Evolutionary conservation across 2,329 filamentous ascomycete species (phyloP), one percentile per base, ranked within the genome.

Genomic region (Purpureocillium lavendulum): DNA sequence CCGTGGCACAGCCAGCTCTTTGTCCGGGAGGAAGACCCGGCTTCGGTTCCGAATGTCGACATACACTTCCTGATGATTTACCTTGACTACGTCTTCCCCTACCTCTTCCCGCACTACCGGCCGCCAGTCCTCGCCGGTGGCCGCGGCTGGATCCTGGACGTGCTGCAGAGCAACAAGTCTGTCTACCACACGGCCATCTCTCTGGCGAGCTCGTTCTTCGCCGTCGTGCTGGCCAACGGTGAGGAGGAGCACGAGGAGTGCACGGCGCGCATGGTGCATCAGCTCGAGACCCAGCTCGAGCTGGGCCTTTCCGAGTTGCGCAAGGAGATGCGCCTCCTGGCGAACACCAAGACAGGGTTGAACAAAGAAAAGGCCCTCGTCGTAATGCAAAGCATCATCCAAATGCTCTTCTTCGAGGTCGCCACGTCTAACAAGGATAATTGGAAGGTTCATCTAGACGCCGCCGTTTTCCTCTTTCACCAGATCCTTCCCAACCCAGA

Each of bases 81-180:
- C 50, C 62, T 81, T 34, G 77, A 82, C 53, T 70, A 75, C 45
- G 65, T 80, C 15, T 71, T 81, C 44, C 77, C 78, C 2, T 75
- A 79, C 46, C 58, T 81, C 1, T 81, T 77, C 50, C 79, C 79
- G 3, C 75, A 80, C 52, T 82, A 81, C 55, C 67, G 67, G 3
- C 77, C 78, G 1, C 62, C 65, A 3, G 51, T 77, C 6, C 61
- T 74, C 4, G 62, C 73, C 40, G 71, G 74, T n/a, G 77, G 77
- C 12, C 68, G 73, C 36, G 69, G 71, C 18, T 82, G 77, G 78
- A 62, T 82, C 21, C 59, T 82, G 29, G 68, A 73, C 24, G 60
- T 77, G 32, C 61, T 81, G 9, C 65, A 73, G 40, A 69, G 66
- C 43, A 79, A 76, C 55, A 73, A 70, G 44, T 65, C 73, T 1